Evolutionary conservation across 208 protist species (phyloP), one percentile per base, ranked within the genome.

Genomic region (Leptomonas pyrrhocoris): DNA sequence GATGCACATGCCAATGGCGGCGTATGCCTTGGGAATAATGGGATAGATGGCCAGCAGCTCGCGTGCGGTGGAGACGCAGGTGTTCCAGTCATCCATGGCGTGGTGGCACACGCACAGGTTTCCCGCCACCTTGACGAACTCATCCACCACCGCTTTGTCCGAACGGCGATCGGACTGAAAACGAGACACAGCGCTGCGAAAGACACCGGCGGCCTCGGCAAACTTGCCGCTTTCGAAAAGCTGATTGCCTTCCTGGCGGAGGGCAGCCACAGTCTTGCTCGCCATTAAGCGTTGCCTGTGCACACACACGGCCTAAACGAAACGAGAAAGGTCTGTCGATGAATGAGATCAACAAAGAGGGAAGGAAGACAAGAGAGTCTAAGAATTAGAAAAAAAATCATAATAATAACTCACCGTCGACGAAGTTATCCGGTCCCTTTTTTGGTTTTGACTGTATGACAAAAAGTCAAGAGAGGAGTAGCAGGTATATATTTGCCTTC

Each of bases 1-100:
- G 49, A 87, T 81, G 60, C 78, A 87, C 82, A 87, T 87, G 45
- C 82, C 82, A 11, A 84, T 79, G 8, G 71, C 73, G 2, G 68
- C 82, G 53, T 80, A 87, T 0, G 82, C 82, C 50, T 81, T 81
- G 12, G 82, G 82, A 38, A 87, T 79, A 49, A 87, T 60, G 31
- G 78, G 82, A 50, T 87, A 87, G 12, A 66, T 73, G 40, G 68
- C 53, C 7, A 87, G 62, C 2, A 81, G 45, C 68, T 87, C 78
- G 6, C 78, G 68, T 45, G 78, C 82, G 2, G 74, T 70, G 21
- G 57, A 27, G 15, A 87, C 50, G 55, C 78, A 84, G 31, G 21
- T 54, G 63, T 81, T 58, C 45, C 66, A 73, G 56, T 79, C 49
- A 23, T 55, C 61, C 53, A 48, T 72, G 8, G 59, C 18, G 60